phyloP scores from a whole-genome alignment of 1,284 basidiomycete genomes.

The Gastroboletus turbinatus region DNA sequence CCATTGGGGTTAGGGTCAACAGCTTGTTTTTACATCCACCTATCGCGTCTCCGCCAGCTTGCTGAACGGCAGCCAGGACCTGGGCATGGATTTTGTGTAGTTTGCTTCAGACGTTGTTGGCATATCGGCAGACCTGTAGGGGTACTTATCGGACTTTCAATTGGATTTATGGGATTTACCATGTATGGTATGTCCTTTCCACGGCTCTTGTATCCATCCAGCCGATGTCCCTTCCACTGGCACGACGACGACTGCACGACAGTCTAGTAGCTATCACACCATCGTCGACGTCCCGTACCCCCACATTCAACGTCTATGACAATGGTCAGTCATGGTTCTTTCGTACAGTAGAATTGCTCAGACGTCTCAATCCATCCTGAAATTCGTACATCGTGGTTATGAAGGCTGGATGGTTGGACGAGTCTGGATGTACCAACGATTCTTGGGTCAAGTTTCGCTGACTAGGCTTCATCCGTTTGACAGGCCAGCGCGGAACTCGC shows the following conservation, averaged over 20 bases:
- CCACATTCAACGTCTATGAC: slow-evolving; percentile 4
- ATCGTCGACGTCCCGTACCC: slow-evolving; percentile 9
- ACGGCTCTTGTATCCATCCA: too few species aligned
- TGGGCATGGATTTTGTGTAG: slow-evolving; percentile 54
- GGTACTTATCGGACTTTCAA: too few species aligned
- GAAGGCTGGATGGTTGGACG: slow-evolving; percentile 21
- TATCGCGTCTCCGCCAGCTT: slow-evolving; percentile 50
- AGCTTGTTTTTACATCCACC: not conserved
- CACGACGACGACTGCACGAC: too few species aligned
- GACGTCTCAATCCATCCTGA: not conserved
- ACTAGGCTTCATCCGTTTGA: slow-evolving; percentile 7
- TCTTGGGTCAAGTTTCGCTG: slow-evolving; percentile 4
- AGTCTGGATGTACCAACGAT: slow-evolving; percentile 15
- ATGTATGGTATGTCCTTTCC: not conserved
- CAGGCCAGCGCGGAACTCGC: slow-evolving; percentile 74
- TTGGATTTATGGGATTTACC: too few species aligned
- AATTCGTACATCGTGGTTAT: not conserved
- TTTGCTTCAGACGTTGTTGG: not conserved
- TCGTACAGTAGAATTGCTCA: too few species aligned
- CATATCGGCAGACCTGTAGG: too few species aligned
- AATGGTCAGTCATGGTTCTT: slow-evolving; percentile 22
- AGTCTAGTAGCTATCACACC: not conserved
- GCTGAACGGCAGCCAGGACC: slow-evolving; percentile 76
- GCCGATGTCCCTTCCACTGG: too few species aligned
- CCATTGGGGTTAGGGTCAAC: not conserved